phyloP scores from a whole-genome alignment of 345 rosid genomes.

The Eucalyptus cloeziana region DNA sequence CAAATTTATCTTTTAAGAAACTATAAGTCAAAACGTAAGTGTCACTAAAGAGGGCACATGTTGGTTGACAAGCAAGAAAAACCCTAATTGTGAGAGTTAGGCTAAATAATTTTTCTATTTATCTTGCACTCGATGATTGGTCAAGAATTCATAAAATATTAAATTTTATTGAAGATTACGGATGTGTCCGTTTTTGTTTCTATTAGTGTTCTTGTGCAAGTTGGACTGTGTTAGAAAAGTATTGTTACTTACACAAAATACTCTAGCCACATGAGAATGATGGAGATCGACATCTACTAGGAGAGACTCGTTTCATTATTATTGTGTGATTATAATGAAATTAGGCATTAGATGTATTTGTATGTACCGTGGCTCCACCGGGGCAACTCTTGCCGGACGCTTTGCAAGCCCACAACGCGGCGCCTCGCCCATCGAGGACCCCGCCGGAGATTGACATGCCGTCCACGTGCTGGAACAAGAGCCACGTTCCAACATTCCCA shows the following conservation, averaged over 20 bases:
- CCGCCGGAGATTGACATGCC: constrained; percentile 22
- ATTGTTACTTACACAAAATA: not conserved
- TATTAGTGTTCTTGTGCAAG: not conserved
- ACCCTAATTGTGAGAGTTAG: not conserved
- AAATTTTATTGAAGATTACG: not conserved
- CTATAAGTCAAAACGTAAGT: not conserved
- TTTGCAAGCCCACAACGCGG: constrained; percentile 33
- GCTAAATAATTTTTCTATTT: not conserved
- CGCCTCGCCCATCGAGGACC: constrained; percentile 13
- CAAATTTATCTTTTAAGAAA: not conserved
- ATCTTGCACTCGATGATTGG: not conserved
- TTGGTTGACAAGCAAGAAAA: not conserved
- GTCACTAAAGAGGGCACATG: not conserved
- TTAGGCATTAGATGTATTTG: not conserved
- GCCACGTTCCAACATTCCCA: constrained; percentile 5
- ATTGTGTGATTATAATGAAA: not conserved
- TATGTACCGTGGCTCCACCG: constrained; percentile 50
- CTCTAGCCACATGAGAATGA: not conserved
- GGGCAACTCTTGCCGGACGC: constrained; percentile 45
- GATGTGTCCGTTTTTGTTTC: not conserved
- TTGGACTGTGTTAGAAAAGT: not conserved
- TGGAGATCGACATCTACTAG: not conserved
- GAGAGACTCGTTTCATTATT: not conserved
- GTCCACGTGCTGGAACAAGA: constrained; percentile 3
- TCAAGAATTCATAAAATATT: not conserved